Base-by-base conservation (phyloP, 1,284 basidiomycete genomes). In the Omphalotus olearius region DNA sequence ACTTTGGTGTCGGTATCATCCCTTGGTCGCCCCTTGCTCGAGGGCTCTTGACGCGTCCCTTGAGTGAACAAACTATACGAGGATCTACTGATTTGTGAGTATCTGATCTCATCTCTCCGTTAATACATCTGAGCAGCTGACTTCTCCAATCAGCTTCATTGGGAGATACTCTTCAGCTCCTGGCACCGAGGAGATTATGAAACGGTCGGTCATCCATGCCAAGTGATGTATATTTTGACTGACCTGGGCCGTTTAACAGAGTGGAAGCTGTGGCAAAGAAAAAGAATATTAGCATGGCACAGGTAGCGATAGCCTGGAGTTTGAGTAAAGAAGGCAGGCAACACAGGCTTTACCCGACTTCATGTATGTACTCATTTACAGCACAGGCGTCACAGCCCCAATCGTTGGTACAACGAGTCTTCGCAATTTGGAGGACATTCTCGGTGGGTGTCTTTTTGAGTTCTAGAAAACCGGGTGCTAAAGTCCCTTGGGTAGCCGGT, bases 11-110 rank as follows among this genome's bases (percentile, higher is more conserved):
- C 38, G 72, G 75, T 1, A 65, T 68, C 14, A 77, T 76, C 47
- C 75, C 75, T 1, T 78, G 74, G 74, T 75, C 73, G 3, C 76
- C 78, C 1, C 66, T 80, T 20, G 78, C 72, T 3, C 65, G 75
- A 36, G 79, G 78, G 2, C 55, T 75, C 4, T 64, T 79, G 6
- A 69, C 71, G 16, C 68, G 77, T 2, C 76, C 77, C 2, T 51
- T 70, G 6, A 58, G 55, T 9, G 63, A 66, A 11, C 58, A 62
- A 17, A 74, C 70, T 0, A 66, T 56, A 44, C 69, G 70, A 20
- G 63, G 61, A 3, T 44, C 64, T 18, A 66, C 60, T 0, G 75
- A 77, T 56, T 39, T 38, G 69, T 73, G 47, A 40, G 45, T 6
- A n/a, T 13, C n/a, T 44, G 17, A 20, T n/a, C 7, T 17, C 26